Evolutionary conservation across 2,329 filamentous ascomycete genomes (phyloP).

Genomic region (Fusarium sp.): DNA sequence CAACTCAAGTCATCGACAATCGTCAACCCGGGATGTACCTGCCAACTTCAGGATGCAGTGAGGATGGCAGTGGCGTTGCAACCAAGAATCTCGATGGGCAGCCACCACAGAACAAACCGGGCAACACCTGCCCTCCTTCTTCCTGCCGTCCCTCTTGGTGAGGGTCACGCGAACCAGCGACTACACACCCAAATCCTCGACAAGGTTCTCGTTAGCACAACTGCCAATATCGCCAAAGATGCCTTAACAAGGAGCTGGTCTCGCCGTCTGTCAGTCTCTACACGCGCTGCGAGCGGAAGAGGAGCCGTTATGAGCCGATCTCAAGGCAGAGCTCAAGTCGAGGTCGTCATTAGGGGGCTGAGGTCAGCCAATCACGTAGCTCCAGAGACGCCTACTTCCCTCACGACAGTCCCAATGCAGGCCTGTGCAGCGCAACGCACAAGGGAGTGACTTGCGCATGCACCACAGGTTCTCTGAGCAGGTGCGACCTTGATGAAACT

Average conservation of each 20-base stretch:
- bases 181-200: background rate
- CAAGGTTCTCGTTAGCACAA: background rate
- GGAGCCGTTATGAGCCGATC: constrained; percentile 26
- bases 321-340: constrained; percentile 17
- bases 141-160: background rate
- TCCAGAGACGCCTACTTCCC: constrained; percentile 22
- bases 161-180: background rate
- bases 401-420: constrained; percentile 23
- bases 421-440: constrained; percentile 24
- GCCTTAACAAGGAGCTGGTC: constrained; percentile 1
- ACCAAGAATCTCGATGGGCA: constrained; percentile 25
- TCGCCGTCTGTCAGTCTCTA: background rate
- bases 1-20: background rate
- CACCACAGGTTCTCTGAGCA: constrained; percentile 33
- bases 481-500: constrained; percentile 11
- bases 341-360: constrained; percentile 37
- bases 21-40: background rate
- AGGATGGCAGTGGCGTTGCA: background rate
- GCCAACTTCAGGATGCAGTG: background rate
- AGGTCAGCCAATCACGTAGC: constrained; percentile 30
- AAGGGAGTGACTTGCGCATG: constrained; percentile 20
- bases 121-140: background rate
- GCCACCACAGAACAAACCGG: constrained; percentile 4
- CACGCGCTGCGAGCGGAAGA: background rate
- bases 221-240: background rate